phyloP scores from a whole-genome alignment of 169 alveolate genomes.

The Eimeria falciformis region DNA sequence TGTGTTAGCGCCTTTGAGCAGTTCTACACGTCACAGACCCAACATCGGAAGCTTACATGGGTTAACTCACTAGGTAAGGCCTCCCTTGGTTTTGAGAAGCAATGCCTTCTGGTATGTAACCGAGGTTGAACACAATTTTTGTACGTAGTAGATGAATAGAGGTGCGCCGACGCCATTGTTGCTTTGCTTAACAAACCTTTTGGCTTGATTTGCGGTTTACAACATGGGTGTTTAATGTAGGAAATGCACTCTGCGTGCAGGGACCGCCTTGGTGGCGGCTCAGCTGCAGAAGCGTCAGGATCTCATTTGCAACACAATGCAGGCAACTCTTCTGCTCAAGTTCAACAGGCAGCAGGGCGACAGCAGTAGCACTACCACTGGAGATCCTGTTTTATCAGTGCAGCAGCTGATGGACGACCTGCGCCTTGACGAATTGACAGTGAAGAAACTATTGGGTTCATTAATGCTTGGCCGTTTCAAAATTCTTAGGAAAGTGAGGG shows the following conservation, averaged over 20 bases:
- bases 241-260: constrained; percentile 47
- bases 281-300: constrained; percentile 78
- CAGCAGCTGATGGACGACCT: constrained; percentile 55
- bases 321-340: constrained; percentile 85
- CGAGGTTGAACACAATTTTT: no score
- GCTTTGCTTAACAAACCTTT: no score
- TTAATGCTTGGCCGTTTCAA: constrained; percentile 76
- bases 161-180: no score
- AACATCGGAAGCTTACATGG: constrained; percentile 91
- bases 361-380: constrained; percentile 17
- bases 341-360: constrained; percentile 80
- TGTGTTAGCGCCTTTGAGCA: constrained; percentile 82
- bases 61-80: constrained; percentile 86
- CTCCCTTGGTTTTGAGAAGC: not conserved
- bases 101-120: not conserved
- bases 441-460: constrained; percentile 78
- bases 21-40: constrained; percentile 83
- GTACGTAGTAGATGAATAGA: no score
- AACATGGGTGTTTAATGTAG: not conserved
- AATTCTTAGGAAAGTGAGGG: constrained; percentile 59
- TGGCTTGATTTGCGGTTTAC: not conserved
- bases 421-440: constrained; percentile 71
- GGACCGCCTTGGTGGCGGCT: constrained; percentile 77
- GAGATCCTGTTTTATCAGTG: constrained; percentile 59
- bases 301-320: constrained; percentile 83